These are phyloP conservation scores for Chloris gayana DNA, from an alignment of 176 grass and related monocot species.

Conservation along the genomic window DNA sequence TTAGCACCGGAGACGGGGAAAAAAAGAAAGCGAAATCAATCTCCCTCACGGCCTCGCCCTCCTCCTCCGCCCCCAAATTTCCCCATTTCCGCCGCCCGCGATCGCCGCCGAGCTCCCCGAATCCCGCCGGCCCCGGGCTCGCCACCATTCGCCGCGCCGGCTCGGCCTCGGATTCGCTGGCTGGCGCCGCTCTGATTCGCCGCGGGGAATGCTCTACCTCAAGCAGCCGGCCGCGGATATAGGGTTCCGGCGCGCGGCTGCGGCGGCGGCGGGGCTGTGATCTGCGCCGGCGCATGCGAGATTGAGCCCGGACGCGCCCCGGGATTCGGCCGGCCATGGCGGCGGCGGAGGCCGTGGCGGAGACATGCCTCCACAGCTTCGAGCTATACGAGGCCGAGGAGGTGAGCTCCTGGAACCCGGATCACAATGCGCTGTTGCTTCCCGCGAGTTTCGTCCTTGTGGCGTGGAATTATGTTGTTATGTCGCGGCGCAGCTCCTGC, in stretches of 20 bases:
- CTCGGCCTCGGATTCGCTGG: conserved; percentile 25
- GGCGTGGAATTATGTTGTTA: neutral
- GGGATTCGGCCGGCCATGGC: conserved; percentile 50
- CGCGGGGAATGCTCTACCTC: conserved; percentile 68
- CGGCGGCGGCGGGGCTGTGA: conserved; percentile 37
- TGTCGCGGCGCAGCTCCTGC: neutral
- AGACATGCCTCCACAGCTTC: conserved; percentile 46
- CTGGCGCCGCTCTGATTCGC: conserved; percentile 33
- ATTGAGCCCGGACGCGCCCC: conserved; percentile 25
- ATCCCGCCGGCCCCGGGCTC: neutral
- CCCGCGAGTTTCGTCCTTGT: neutral
- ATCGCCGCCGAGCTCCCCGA: conserved; percentile 22
- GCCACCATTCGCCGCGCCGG: conserved; percentile 3
- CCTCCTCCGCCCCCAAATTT: conserved; percentile 1
- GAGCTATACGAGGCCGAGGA: conserved; percentile 60
- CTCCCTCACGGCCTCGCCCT: conserved; percentile 37
- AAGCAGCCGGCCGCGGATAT: conserved; percentile 54
- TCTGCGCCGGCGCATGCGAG: conserved; percentile 44
- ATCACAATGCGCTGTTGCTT: conserved; percentile 43
- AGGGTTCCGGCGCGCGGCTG: conserved; percentile 44
- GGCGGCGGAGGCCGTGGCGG: neutral
- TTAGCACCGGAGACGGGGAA: conserved; percentile 3
- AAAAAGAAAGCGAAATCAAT: conserved; percentile 44
- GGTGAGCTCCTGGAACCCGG: conserved; percentile 43
- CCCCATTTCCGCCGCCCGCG: conserved; percentile 26